Conservation (phyloP, 2,329 filamentous ascomycete species). For the Stagonosporopsis tanaceti region DNA sequence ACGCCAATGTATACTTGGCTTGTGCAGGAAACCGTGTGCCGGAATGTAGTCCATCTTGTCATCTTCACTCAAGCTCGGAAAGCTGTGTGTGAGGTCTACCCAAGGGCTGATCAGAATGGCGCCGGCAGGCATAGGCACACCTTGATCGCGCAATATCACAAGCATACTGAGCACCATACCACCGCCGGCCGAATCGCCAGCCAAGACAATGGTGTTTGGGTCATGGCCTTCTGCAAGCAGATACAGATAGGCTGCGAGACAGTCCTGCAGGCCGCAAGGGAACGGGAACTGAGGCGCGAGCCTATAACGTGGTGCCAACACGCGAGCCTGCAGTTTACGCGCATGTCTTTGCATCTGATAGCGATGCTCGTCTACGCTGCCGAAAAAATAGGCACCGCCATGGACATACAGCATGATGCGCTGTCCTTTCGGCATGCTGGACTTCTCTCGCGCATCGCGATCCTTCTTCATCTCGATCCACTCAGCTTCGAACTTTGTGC, state of each 20-base stretch:
- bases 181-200: conserved; percentile 91
- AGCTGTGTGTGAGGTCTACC: conserved; percentile 95
- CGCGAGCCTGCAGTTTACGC: conserved; percentile 87
- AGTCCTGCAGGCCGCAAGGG: conserved; percentile 90
- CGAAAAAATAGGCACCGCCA: conserved; percentile 94
- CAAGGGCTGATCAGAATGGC: conserved; percentile 92
- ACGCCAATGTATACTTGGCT: conserved; percentile 87
- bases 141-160: conserved; percentile 81
- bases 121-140: conserved; percentile 84
- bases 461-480: conserved; percentile 97
- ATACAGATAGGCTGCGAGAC: conserved; percentile 84
- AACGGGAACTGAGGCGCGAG: conserved; percentile 95
- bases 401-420: conserved; percentile 94
- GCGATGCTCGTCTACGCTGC: conserved; percentile 94
- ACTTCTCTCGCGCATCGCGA: conserved; percentile 73
- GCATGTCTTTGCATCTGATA: conserved; percentile 98
- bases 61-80: conserved; percentile 82
- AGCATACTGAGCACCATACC: conserved; percentile 86
- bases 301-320: conserved; percentile 85
- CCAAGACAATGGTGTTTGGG: conserved; percentile 82
- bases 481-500: conserved; percentile 74
- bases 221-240: conserved; percentile 75
- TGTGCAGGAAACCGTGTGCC: conserved; percentile 85
- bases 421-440: conserved; percentile 63
- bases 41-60: conserved; percentile 88